phyloP scores from a whole-genome alignment of 2,329 filamentous ascomycete species.

The Tricladium varicosporioides region DNA sequence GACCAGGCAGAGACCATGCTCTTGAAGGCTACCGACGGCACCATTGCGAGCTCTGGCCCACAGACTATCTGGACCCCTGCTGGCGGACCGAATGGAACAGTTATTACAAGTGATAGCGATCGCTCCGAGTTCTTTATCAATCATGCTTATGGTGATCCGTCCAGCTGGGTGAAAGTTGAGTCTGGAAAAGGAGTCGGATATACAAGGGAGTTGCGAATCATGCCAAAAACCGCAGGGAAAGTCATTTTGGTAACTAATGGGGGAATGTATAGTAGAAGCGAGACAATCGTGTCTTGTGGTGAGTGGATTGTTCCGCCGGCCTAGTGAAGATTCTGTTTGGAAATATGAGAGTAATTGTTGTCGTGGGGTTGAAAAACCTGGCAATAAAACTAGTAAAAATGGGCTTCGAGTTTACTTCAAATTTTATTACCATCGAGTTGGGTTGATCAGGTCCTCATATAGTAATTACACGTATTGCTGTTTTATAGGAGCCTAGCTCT shows the following conservation, averaged over 20 bases:
- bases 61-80: constrained; percentile 51
- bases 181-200: background rate
- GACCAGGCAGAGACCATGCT: constrained; percentile 33
- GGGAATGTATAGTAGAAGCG: background rate
- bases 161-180: background rate
- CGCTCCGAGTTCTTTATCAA: background rate
- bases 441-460: background rate
- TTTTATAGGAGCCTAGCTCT: background rate
- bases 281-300: background rate
- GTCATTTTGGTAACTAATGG: background rate
- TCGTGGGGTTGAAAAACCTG: background rate
- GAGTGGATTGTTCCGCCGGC: background rate
- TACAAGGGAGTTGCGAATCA: constrained; percentile 6
- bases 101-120: constrained; percentile 25
- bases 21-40: constrained; percentile 42
- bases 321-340: background rate
- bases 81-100: constrained; percentile 45
- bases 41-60: constrained; percentile 43
- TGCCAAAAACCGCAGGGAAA: constrained; percentile 2
- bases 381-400: background rate
- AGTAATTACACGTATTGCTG: background rate
- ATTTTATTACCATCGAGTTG: background rate
- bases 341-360: background rate
- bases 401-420: background rate
- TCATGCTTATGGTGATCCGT: constrained; percentile 33